These are phyloP conservation scores for Ophiostoma pallidulum DNA, from an alignment of 2,329 filamentous ascomycete genomes.

Conservation along the genomic window DNA sequence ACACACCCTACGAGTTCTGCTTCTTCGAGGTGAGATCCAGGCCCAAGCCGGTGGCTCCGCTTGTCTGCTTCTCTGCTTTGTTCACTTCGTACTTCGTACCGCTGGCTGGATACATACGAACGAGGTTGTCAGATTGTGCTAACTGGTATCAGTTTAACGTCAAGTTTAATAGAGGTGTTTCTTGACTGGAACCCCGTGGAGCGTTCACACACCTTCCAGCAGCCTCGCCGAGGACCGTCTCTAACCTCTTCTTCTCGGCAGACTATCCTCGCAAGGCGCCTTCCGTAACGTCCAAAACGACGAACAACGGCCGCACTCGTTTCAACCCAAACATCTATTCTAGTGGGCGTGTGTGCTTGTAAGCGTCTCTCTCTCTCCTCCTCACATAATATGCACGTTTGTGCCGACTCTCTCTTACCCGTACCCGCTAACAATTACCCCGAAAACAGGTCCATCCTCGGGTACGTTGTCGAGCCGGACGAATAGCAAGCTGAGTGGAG, in stretches of 20 bases:
- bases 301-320: conserved; percentile 75
- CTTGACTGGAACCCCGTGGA: no score
- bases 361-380: conserved; percentile 58
- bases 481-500: no score
- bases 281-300: conserved; percentile 61
- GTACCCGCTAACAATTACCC: background rate
- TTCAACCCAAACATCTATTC: conserved; percentile 98
- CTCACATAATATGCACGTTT: no score
- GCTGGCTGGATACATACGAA: no score
- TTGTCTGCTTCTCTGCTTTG: no score
- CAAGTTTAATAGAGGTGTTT: conserved; percentile 62
- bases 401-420: no score
- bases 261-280: conserved; percentile 72
- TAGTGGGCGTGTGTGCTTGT: conserved; percentile 85
- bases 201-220: no score
- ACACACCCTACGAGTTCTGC: conserved; percentile 92
- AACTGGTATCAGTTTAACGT: conserved; percentile 53
- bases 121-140: no score
- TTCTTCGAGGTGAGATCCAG: conserved; percentile 71
- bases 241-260: conserved; percentile 24
- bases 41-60: no score
- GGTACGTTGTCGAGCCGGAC: conserved; percentile 54
- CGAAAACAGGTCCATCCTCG: conserved; percentile 63
- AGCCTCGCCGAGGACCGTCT: no score
- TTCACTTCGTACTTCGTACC: no score